A percentile compares a stretch with the other conserved stretches of the same genome.
phyloP scores from a whole-genome alignment of 768 basidiomycete species.

The Coprinopsis cinerea region DNA sequence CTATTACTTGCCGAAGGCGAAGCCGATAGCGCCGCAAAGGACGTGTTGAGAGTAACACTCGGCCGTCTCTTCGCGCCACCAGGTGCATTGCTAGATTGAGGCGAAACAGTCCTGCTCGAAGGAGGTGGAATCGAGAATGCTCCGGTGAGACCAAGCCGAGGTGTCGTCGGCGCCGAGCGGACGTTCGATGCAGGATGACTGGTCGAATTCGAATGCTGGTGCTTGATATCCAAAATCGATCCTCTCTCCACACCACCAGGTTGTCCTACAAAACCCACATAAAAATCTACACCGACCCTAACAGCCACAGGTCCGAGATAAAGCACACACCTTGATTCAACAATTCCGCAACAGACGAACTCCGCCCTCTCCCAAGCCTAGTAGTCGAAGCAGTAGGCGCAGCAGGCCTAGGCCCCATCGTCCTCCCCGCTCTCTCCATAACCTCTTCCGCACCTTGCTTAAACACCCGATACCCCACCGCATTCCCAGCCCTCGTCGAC shows the following conservation, averaged over 20 bases:
- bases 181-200: constrained; percentile 1
- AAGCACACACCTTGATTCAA: background rate
- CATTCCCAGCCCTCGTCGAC: background rate
- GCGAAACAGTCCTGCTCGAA: background rate
- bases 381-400: background rate
- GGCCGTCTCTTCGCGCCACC: background rate
- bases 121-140: background rate
- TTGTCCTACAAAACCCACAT: no score
- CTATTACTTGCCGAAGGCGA: background rate
- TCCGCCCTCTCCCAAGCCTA: background rate
- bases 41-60: constrained; percentile 4
- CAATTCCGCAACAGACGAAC: constrained; percentile 1
- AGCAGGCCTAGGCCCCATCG: constrained; percentile 1
- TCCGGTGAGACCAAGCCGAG: background rate
- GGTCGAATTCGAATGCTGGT: constrained; percentile 1
- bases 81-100: background rate
- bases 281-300: background rate
- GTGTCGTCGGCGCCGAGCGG: constrained; percentile 1
- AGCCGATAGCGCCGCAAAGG: background rate
- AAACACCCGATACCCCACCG: constrained; percentile 2
- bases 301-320: background rate
- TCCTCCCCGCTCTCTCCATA: constrained; percentile 6
- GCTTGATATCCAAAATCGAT: background rate
- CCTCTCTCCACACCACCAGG: background rate
- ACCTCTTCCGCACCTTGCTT: constrained; percentile 5